Conservation (phyloP, 2,329 filamentous ascomycete genomes). For the Colletotrichum sp. region DNA sequence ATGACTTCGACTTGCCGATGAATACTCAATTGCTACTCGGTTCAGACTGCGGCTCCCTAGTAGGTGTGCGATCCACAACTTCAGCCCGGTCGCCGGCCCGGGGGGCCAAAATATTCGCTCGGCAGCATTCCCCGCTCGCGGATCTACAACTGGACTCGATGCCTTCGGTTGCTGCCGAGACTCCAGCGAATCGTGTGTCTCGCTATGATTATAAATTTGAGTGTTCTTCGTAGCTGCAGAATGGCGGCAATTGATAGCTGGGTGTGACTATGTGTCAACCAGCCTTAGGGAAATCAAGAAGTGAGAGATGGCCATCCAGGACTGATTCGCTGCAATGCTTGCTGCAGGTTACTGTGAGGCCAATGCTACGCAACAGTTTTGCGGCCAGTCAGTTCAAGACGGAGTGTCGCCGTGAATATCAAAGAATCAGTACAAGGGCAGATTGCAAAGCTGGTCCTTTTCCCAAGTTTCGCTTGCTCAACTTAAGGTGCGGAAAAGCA, state of each 20-base stretch:
- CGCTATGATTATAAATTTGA: rapidly evolving
- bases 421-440: background rate
- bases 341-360: background rate
- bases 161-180: background rate
- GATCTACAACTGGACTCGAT: background rate
- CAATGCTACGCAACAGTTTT: rapidly evolving
- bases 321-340: background rate
- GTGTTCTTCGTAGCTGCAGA: background rate
- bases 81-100: background rate
- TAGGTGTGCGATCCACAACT: background rate
- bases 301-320: background rate
- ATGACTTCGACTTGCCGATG: background rate
- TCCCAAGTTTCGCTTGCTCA: background rate
- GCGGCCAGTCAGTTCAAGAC: background rate
- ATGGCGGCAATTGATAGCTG: rapidly evolving
- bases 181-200: background rate
- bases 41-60: background rate
- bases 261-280: rapidly evolving
- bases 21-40: background rate
- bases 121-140: background rate
- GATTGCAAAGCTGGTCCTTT: background rate
- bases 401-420: background rate
- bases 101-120: background rate
- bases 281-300: background rate
- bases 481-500: background rate